These are phyloP conservation scores for Petunia axillaris DNA, from an alignment of 257 asterid species.

Conservation along the genomic window DNA sequence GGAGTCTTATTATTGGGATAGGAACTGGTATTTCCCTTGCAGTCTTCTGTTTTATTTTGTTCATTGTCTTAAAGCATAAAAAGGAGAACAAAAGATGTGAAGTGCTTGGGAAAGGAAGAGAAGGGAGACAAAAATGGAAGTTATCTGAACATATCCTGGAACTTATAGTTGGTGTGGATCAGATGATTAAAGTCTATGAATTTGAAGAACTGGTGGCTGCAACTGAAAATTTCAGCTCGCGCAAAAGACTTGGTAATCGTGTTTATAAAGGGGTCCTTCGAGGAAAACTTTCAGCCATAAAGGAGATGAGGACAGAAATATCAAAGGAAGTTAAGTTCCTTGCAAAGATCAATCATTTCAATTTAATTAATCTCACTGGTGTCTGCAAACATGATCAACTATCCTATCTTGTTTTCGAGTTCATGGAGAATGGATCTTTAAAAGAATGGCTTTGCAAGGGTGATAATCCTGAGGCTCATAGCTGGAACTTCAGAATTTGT, in stretches of 20 bases:
- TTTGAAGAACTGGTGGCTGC: conserved; percentile 55
- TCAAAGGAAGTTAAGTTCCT: conserved; percentile 58
- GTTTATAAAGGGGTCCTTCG: conserved; percentile 52
- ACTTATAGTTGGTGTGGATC: conserved; percentile 43
- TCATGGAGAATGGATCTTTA: conserved; percentile 64
- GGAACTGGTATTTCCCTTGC: conserved; percentile 54
- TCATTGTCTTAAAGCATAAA: conserved; percentile 31
- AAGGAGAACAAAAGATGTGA: conserved; percentile 25
- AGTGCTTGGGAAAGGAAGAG: not conserved
- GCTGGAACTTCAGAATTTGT: conserved; percentile 57
- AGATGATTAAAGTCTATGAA: conserved; percentile 44
- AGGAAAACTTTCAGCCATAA: conserved; percentile 52
- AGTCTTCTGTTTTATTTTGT: conserved; percentile 39
- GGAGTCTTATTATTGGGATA: conserved; percentile 44
- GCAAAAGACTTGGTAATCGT: conserved; percentile 42
- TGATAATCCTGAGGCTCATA: conserved; percentile 33
- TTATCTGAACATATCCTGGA: conserved; percentile 40
- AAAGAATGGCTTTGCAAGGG: conserved; percentile 54
- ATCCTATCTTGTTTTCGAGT: conserved; percentile 65
- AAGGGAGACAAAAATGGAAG: conserved; percentile 29
- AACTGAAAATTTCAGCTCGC: conserved; percentile 51
- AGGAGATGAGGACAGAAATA: conserved; percentile 43
- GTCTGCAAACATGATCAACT: conserved; percentile 44
- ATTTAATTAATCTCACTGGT: conserved; percentile 64
- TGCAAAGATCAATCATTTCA: conserved; percentile 61